Evolutionary conservation across 2,329 filamentous ascomycete species (phyloP).

Genomic region (Fusarium sp.): DNA sequence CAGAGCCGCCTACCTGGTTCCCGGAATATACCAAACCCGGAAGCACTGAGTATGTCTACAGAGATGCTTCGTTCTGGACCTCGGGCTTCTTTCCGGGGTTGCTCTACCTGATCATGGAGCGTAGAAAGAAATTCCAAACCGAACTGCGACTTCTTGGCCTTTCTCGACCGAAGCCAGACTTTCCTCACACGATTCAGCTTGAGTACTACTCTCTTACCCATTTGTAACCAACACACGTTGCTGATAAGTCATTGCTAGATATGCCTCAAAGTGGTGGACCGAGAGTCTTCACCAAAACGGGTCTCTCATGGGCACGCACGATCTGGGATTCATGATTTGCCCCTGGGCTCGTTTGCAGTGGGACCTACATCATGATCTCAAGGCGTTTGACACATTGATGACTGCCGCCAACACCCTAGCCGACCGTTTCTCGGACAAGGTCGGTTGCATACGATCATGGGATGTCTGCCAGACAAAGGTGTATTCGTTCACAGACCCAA

Average conservation of each 20-base stretch:
- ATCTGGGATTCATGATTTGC: slow-evolving; percentile 57
- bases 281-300: slow-evolving; percentile 49
- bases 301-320: slow-evolving; percentile 50
- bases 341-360: slow-evolving; percentile 52
- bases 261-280: slow-evolving; percentile 14
- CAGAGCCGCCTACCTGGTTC: not conserved
- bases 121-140: not conserved
- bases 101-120: not conserved
- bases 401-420: slow-evolving; percentile 51
- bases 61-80: not conserved
- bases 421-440: slow-evolving; percentile 48
- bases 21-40: not conserved
- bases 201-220: not conserved
- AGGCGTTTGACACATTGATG: slow-evolving; percentile 49
- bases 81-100: not conserved
- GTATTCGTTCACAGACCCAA: slow-evolving; percentile 50
- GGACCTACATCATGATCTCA: slow-evolving; percentile 52
- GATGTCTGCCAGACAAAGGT: slow-evolving; percentile 54
- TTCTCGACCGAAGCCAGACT: not conserved
- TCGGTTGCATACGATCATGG: slow-evolving; percentile 55
- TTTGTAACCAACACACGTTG: rapidly evolving
- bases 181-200: not conserved
- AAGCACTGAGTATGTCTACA: not conserved
- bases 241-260: not conserved
- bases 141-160: not conserved